Evolutionary conservation across 345 rosid species (phyloP).

Genomic region (Eucalyptus tenuipes): DNA sequence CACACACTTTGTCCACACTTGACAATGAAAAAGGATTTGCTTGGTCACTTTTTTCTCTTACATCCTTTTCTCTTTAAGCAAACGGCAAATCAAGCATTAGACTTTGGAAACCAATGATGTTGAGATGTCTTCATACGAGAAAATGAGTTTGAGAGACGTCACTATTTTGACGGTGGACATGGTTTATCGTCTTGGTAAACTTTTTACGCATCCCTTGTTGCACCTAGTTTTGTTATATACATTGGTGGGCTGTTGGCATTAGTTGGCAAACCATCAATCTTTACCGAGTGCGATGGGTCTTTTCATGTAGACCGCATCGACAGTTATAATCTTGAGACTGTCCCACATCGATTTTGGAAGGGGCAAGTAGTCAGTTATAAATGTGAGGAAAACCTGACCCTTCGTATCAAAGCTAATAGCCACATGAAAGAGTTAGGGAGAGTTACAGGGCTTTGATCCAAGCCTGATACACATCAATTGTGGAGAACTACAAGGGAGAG

Average conservation of each 20-base stretch:
- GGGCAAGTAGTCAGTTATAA: no score
- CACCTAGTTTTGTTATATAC: not conserved
- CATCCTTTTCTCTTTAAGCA: not conserved
- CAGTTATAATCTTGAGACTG: not conserved
- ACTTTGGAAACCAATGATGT: not conserved
- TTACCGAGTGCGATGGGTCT: not conserved
- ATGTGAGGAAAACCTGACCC: no score
- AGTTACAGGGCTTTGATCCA: no score
- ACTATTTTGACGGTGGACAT: not conserved
- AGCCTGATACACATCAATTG: no score
- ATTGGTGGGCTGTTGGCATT: not conserved
- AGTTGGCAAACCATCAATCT: not conserved
- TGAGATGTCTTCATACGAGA: not conserved
- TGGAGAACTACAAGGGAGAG: no score
- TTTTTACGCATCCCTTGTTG: not conserved
- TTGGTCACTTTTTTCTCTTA: not conserved
- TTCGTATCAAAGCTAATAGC: no score
- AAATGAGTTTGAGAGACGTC: not conserved
- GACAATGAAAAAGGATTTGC: not conserved
- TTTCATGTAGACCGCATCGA: not conserved
- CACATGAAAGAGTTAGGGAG: no score
- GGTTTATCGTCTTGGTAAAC: not conserved
- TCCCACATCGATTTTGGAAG: no score
- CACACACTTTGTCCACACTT: not conserved
- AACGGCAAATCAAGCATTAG: not conserved